Conservation (phyloP, 2,329 filamentous ascomycete species). For the Biscogniauxia marginata region DNA sequence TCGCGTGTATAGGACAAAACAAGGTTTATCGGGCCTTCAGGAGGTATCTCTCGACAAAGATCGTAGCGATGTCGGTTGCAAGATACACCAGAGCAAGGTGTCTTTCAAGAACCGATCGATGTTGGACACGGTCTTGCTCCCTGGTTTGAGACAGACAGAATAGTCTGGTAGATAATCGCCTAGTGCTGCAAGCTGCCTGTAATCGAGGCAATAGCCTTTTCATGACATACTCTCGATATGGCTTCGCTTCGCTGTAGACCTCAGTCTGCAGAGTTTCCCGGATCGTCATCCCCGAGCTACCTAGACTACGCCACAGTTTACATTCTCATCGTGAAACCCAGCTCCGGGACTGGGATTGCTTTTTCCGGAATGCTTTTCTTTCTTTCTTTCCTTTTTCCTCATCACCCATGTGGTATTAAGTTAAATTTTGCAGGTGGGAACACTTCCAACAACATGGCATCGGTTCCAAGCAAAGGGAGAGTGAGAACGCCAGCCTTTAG, state of each 20-base stretch:
- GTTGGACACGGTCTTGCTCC: neutral
- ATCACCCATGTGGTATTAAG: neutral
- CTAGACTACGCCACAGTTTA: neutral
- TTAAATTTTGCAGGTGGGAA: neutral
- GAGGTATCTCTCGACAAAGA: neutral
- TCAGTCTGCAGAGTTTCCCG: neutral
- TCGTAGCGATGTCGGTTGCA: neutral
- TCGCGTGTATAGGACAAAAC: neutral
- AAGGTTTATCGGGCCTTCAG: neutral
- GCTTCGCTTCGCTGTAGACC: neutral
- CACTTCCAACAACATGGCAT: neutral
- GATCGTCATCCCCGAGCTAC: neutral
- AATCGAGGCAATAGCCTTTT: neutral
- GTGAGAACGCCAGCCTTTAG: neutral
- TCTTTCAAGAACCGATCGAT: neutral
- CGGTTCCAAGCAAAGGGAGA: neutral
- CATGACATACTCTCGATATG: neutral
- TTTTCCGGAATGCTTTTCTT: neutral
- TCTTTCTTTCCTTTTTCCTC: neutral
- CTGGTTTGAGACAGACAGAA: neutral
- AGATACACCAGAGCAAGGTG: neutral
- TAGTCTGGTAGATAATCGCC: neutral
- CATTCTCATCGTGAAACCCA: neutral
- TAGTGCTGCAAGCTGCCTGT: neutral
- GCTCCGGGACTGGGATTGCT: neutral